phyloP scores from a whole-genome alignment of 2,329 filamentous ascomycete species.

The Aspergillus versicolor region DNA sequence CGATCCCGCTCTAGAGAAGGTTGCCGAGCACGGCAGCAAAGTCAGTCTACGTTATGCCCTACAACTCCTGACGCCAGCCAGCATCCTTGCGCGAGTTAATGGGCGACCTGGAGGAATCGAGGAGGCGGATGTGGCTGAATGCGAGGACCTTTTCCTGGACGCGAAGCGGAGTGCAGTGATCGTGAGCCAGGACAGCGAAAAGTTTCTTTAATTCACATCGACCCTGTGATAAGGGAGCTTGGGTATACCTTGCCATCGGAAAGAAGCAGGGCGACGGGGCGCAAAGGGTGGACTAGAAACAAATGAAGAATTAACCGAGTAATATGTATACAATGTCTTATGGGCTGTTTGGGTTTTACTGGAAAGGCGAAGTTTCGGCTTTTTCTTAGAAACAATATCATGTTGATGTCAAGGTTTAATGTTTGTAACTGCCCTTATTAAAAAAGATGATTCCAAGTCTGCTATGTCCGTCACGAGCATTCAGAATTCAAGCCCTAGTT shows the following conservation, averaged over 20 bases:
- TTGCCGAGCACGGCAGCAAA: constrained; percentile 80
- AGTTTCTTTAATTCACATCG: constrained; percentile 57
- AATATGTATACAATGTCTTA: constrained; percentile 24
- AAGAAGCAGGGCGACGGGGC: background rate
- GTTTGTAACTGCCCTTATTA: background rate
- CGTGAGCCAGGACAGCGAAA: constrained; percentile 63
- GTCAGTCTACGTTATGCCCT: constrained; percentile 91
- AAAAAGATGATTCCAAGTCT: background rate
- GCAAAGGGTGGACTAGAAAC: background rate
- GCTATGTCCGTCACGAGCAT: background rate
- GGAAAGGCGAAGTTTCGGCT: constrained; percentile 16
- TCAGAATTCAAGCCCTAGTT: background rate
- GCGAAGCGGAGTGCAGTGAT: constrained; percentile 73
- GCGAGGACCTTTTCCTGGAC: constrained; percentile 81
- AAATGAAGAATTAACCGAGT: constrained; percentile 2
- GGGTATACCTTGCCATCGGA: background rate
- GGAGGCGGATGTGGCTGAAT: constrained; percentile 73
- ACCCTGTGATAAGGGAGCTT: background rate
- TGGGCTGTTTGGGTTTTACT: constrained; percentile 13
- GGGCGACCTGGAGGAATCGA: constrained; percentile 71
- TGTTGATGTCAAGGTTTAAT: constrained; percentile 16
- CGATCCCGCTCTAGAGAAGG: constrained; percentile 80
- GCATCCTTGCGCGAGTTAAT: constrained; percentile 84
- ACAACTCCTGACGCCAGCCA: constrained; percentile 84
- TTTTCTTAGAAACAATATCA: constrained; percentile 13